Evolutionary conservation across 805 yeast species (phyloP), one percentile per base, ranked within the genome.

Genomic region (Hanseniaspora nectarophila): DNA sequence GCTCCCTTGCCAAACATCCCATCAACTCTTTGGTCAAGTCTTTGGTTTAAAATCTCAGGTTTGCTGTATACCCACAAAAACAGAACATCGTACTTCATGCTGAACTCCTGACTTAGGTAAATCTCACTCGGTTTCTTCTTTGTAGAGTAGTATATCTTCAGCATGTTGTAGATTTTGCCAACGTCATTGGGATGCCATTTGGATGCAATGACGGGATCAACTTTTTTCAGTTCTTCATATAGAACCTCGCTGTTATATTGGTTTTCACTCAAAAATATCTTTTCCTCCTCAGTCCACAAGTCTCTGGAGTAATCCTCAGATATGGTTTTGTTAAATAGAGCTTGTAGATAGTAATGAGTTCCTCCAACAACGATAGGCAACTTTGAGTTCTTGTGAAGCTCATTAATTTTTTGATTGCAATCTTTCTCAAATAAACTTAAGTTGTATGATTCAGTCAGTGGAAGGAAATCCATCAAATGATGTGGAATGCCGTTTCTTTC

Each of bases 141-240:
- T 0, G 94, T 82, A 0, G 73, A 67, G 57, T 72, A 84, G 63
- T 68, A 84, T 8, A 92, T 82, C 60, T 89, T 96, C 31, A 92
- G 66, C 33, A 95, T 92, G 55, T 97, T 68, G 55, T 81, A 69
- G 2, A 92, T 70, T 56, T 95, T 73, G 43, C 97, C 69, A 2
- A 75, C 73, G 63, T 92, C 97, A 58, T 86, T 84, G 0, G 97
- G 97, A 64, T 92, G 98, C 63, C 86, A 92, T 62, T 87, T 90
- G 18, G 70, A 70, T 0, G 90, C 82, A 15, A 89, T 75, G 2
- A 66, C 63, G 0, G 95, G 94, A 61, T 92, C 98, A 2, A 74
- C 63, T 24, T 67, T 58, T 43, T 64, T 60, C 28, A 90, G 67
- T 1, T 68, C 66, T 5, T 69, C 61, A 51, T 81, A 77, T 0